These are phyloP conservation scores for Cyclotella distinguenda DNA, from an alignment of 108 stramenopile genomes.

Conservation along the genomic window DNA sequence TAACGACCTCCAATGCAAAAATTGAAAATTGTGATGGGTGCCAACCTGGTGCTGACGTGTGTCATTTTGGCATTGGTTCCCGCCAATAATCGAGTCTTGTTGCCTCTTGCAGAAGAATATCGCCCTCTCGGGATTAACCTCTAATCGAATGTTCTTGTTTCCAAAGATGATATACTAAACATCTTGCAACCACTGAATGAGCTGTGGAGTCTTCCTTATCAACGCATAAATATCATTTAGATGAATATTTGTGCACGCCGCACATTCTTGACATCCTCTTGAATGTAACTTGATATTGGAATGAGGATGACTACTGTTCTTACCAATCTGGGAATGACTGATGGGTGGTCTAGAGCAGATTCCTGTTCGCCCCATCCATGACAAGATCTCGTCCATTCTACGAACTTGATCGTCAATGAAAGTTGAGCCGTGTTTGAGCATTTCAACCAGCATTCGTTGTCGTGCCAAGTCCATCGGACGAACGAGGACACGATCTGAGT, in stretches of 20 bases:
- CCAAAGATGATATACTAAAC: too few relatives aligned
- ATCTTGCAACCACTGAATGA: neutral
- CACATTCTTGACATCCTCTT: conserved; percentile 8
- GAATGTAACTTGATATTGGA: conserved; percentile 6
- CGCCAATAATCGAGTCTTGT: too few relatives aligned
- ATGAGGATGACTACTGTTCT: neutral
- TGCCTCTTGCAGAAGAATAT: too few relatives aligned
- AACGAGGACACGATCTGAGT: conserved; percentile 21
- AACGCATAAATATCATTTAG: conserved; percentile 29
- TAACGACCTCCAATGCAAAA: too few relatives aligned
- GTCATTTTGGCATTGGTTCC: too few relatives aligned
- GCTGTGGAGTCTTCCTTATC: conserved; percentile 16
- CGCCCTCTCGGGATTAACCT: too few relatives aligned
- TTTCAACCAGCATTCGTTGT: conserved; percentile 8
- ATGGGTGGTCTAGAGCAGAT: conserved; percentile 2
- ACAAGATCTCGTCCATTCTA: conserved; percentile 21
- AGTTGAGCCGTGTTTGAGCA: conserved; percentile 6
- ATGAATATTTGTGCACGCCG: conserved; percentile 6
- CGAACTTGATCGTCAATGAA: conserved; percentile 13
- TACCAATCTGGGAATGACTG: conserved; percentile 2
- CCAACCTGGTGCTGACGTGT: too few relatives aligned
- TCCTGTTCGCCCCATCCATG: conserved; percentile 21
- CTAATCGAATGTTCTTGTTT: too few relatives aligned
- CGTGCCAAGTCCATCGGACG: conserved; percentile 19
- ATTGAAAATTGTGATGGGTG: too few relatives aligned